Conservation (phyloP, 768 basidiomycete genomes). For the Guyanaporus albipodus region DNA sequence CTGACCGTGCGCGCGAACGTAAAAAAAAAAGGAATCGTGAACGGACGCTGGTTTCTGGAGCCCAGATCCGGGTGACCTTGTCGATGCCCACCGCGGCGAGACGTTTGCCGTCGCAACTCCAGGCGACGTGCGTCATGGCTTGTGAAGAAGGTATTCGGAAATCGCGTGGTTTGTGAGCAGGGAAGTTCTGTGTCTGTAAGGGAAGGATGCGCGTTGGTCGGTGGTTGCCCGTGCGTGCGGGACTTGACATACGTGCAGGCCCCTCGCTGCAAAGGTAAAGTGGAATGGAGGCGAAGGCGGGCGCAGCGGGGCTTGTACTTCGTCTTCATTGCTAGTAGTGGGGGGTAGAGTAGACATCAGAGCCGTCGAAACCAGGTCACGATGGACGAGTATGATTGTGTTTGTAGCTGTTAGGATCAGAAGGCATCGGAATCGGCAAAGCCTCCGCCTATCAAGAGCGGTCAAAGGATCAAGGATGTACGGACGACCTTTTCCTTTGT, state of each 20-base stretch:
- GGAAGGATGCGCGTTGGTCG: too few relatives aligned
- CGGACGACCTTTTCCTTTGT: too few relatives aligned
- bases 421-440: slow-evolving; percentile 3
- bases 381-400: slow-evolving; percentile 2
- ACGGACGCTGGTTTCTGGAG: slow-evolving; percentile 72
- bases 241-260: slow-evolving; percentile 57
- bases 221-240: too few relatives aligned
- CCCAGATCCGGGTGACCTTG: slow-evolving; percentile 72
- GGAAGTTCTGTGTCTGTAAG: slow-evolving; percentile 68
- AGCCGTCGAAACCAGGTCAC: neutral
- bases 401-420: slow-evolving; percentile 27
- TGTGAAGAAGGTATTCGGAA: slow-evolving; percentile 61
- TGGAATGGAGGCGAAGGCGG: slow-evolving; percentile 72
- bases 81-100: slow-evolving; percentile 81
- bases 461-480: too few relatives aligned
- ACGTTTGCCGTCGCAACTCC: slow-evolving; percentile 82
- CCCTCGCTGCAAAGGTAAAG: slow-evolving; percentile 64
- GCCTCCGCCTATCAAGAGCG: too few relatives aligned
- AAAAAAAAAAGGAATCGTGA: too few relatives aligned
- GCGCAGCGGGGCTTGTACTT: slow-evolving; percentile 50
- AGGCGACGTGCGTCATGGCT: slow-evolving; percentile 71
- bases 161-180: slow-evolving; percentile 76
- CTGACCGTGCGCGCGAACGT: too few relatives aligned
- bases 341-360: slow-evolving; percentile 25
- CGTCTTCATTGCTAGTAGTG: slow-evolving; percentile 46